These are phyloP conservation scores for Fusarium xyrophilum DNA, from an alignment of 2,329 filamentous ascomycete species.

Conservation along the genomic window DNA sequence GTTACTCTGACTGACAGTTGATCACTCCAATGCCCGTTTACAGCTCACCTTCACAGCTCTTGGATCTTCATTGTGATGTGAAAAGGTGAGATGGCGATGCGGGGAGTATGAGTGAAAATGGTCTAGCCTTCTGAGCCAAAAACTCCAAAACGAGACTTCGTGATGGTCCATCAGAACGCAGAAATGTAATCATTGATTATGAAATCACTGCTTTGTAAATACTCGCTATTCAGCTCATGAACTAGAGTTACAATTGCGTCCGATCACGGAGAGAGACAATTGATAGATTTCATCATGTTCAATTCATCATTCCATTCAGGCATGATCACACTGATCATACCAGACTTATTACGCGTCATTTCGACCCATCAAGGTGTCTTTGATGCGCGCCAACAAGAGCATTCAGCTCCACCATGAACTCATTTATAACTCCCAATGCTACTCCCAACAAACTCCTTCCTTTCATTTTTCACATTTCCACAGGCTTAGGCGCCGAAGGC, in stretches of 20 bases:
- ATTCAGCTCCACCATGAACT: slow-evolving; percentile 25
- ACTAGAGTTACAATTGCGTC: too few relatives aligned
- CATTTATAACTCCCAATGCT: slow-evolving; percentile 9
- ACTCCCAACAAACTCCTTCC: slow-evolving; percentile 5
- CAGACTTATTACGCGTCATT: slow-evolving; percentile 26
- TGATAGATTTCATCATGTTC: background rate
- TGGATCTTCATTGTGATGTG: background rate
- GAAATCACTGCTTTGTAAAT: background rate
- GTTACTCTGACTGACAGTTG: background rate
- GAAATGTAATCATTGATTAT: background rate
- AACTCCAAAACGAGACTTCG: slow-evolving; percentile 2
- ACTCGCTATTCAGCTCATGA: background rate
- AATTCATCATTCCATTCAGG: slow-evolving; percentile 27
- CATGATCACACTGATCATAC: background rate
- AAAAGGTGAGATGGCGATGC: background rate
- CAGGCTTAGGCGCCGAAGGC: slow-evolving; percentile 61
- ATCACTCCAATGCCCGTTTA: too few relatives aligned
- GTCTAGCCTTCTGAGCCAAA: background rate
- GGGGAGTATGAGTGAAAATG: background rate
- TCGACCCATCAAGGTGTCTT: slow-evolving; percentile 35
- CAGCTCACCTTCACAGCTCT: background rate
- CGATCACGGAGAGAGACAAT: background rate
- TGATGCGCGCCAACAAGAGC: slow-evolving; percentile 7
- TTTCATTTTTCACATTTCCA: background rate
- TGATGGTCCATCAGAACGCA: background rate